phyloP scores from a whole-genome alignment of 176 grass and related monocot species.

The Lolium rigidum region DNA sequence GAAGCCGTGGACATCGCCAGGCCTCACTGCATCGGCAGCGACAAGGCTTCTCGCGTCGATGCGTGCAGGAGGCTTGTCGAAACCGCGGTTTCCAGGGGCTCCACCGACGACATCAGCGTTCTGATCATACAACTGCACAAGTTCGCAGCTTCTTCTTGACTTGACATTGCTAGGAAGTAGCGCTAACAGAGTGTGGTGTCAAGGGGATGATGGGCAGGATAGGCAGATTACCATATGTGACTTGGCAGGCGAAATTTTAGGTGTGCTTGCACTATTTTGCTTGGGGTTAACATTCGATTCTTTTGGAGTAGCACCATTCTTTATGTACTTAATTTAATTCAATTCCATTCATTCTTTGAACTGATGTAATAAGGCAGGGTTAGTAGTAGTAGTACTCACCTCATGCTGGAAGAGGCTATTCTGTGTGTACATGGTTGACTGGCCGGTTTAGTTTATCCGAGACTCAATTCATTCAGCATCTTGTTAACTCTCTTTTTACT shows the following conservation, averaged over 20 bases:
- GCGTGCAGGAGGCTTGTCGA: constrained; percentile 83
- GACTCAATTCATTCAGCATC: not conserved
- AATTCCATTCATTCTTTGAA: constrained; percentile 52
- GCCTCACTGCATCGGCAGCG: constrained; percentile 45
- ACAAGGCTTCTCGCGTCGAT: constrained; percentile 49
- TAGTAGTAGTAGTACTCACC: not conserved
- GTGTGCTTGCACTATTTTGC: constrained; percentile 53
- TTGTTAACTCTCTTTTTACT: not conserved
- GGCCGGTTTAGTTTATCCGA: not conserved
- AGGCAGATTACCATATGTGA: constrained; percentile 25
- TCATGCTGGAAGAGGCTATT: constrained; percentile 6
- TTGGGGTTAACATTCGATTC: not conserved
- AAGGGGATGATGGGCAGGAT: not conserved
- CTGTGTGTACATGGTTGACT: constrained; percentile 22
- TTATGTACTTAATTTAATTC: constrained; percentile 47
- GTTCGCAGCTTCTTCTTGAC: constrained; percentile 42
- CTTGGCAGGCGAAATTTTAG: constrained; percentile 61
- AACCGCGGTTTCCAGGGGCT: constrained; percentile 67
- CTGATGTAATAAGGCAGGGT: constrained; percentile 34
- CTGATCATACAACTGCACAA: constrained; percentile 83
- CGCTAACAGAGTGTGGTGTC: constrained; percentile 45
- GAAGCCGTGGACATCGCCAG: constrained; percentile 79
- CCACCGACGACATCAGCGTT: constrained; percentile 81
- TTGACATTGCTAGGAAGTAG: constrained; percentile 38
- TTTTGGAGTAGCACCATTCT: constrained; percentile 43